Conservation (phyloP, 2,329 filamentous ascomycete species). For the Pseudogymnoascus sp. region DNA sequence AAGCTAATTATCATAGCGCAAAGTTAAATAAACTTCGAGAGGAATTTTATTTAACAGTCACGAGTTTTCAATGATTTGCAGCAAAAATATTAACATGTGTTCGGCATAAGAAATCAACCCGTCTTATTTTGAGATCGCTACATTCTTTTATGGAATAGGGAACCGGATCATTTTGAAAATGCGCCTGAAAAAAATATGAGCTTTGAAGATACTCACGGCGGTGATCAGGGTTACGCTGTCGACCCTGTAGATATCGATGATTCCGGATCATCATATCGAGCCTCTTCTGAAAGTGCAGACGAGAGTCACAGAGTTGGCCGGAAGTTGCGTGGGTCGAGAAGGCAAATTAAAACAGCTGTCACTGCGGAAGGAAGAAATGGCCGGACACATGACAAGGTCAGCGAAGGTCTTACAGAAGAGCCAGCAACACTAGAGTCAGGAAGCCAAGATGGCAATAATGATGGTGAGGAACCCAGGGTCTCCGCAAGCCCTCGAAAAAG, state of each 20-base stretch:
- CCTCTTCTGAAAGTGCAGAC: neutral
- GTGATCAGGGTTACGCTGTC: neutral
- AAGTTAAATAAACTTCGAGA: neutral
- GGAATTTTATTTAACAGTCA: neutral
- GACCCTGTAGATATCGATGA: neutral
- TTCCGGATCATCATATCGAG: neutral
- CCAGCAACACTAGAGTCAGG: neutral
- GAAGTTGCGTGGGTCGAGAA: neutral
- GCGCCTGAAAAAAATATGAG: conserved; percentile 12
- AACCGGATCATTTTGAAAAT: conserved; percentile 11
- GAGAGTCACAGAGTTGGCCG: neutral
- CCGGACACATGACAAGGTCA: no score
- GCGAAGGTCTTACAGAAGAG: neutral
- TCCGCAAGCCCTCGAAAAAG: neutral
- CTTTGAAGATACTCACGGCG: neutral
- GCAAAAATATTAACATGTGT: neutral
- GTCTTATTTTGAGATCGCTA: neutral
- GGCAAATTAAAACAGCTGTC: neutral
- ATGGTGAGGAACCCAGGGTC: neutral
- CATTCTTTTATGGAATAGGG: neutral
- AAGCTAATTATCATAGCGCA: neutral
- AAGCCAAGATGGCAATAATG: neutral
- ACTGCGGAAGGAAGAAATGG: neutral
- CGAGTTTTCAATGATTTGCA: neutral
- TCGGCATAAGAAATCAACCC: neutral